phyloP scores from a whole-genome alignment of 192 early-diverging fungal genomes.

The Coemansia sp. region DNA sequence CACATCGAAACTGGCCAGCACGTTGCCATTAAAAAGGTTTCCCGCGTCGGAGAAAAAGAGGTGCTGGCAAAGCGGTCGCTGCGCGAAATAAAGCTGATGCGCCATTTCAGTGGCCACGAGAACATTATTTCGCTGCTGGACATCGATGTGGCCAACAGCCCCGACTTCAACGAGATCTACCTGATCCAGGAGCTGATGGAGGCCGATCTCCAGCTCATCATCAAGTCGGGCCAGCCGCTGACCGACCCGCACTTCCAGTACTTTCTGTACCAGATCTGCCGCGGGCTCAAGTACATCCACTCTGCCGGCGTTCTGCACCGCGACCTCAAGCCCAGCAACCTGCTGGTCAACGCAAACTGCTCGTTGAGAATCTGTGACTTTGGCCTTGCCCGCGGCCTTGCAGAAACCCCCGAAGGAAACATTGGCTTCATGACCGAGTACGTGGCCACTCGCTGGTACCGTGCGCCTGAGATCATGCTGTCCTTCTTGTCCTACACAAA shows the following conservation, averaged over 20 bases:
- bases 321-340: conserved; percentile 94
- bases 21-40: conserved; percentile 93
- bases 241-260: conserved; percentile 98
- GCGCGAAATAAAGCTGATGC: conserved; percentile 89
- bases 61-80: conserved; percentile 87
- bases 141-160: conserved; percentile 80
- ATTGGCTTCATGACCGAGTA: conserved; percentile 99
- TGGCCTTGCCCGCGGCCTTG: conserved; percentile 92
- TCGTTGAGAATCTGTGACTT: conserved; percentile 98
- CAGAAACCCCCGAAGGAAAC: conserved; percentile 74
- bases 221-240: conserved; percentile 88
- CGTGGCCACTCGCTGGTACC: conserved; percentile 99
- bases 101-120: conserved; percentile 92
- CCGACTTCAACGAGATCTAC: conserved; percentile 92
- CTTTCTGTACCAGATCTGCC: conserved; percentile 96
- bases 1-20: conserved; percentile 76
- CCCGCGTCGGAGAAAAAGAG: conserved; percentile 78
- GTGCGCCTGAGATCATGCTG: conserved; percentile 98
- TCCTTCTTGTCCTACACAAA: conserved; percentile 98
- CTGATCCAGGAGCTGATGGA: conserved; percentile 99
- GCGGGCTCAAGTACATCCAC: conserved; percentile 98
- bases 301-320: conserved; percentile 96
- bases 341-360: conserved; percentile 89
- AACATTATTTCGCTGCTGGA: conserved; percentile 93
- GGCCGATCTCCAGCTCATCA: conserved; percentile 96